A percentile compares a stretch with the other conserved stretches of the same genome.
These are phyloP conservation scores for Sclerotinia nivalis DNA, from an alignment of 2,329 filamentous ascomycete species.

Conservation along the genomic window DNA sequence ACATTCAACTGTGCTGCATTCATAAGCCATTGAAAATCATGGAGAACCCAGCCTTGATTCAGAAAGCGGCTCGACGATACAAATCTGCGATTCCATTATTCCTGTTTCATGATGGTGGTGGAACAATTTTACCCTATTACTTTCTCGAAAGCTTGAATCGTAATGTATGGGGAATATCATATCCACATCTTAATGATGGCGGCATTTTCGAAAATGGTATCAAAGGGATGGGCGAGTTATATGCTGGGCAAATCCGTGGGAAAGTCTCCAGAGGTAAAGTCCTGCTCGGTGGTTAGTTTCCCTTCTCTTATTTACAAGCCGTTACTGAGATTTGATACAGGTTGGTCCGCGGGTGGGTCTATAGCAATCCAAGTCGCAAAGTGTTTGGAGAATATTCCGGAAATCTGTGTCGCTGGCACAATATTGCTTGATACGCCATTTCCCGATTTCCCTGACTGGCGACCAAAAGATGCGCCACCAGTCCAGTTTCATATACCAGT, in stretches of 20 bases:
- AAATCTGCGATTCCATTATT: conserved; percentile 18
- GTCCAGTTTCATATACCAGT: conserved; percentile 12
- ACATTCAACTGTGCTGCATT: neutral
- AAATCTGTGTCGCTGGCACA: conserved; percentile 13
- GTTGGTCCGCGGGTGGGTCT: conserved; percentile 18
- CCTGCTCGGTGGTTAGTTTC: conserved; percentile 15
- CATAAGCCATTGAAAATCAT: neutral
- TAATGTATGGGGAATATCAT: conserved; percentile 19
- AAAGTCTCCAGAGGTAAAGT: conserved; percentile 15
- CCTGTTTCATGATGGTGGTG: conserved; percentile 19
- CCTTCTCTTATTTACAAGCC: neutral
- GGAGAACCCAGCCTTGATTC: conserved; percentile 9
- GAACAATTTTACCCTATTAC: conserved; percentile 15
- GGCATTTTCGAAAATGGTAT: conserved; percentile 13
- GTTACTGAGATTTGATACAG: neutral
- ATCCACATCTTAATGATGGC: conserved; percentile 12
- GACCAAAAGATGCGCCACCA: conserved; percentile 15
- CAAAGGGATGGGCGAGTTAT: conserved; percentile 12
- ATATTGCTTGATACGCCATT: conserved; percentile 11
- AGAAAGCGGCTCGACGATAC: conserved; percentile 11
- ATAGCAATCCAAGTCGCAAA: conserved; percentile 17
- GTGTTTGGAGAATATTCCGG: conserved; percentile 15
- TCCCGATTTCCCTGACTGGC: conserved; percentile 18
- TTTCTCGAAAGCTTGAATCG: conserved; percentile 19
- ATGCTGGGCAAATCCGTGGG: conserved; percentile 14